These are phyloP conservation scores for Aspergillus pseudotamarii DNA, from an alignment of 2,329 filamentous ascomycete species.

Conservation along the genomic window DNA sequence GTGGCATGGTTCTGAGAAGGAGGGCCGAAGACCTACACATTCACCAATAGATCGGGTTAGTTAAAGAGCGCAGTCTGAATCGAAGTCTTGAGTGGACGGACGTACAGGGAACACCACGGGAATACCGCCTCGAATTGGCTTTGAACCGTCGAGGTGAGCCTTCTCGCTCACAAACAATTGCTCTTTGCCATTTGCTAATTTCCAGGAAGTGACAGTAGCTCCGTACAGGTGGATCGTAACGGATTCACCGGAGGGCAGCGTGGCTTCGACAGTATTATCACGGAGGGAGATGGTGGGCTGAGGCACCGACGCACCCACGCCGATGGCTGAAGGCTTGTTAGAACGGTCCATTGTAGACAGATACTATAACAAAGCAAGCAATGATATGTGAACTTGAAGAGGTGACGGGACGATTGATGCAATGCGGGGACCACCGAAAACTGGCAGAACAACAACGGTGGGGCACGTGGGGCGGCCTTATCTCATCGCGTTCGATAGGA, in stretches of 20 bases:
- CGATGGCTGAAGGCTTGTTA: conserved; percentile 78
- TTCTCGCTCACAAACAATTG: conserved; percentile 84
- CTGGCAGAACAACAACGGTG: neutral
- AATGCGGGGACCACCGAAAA: conserved; percentile 3
- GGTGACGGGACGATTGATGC: neutral
- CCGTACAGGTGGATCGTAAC: conserved; percentile 86
- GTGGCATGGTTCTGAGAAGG: conserved; percentile 77
- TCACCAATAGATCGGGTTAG: neutral
- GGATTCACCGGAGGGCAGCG: conserved; percentile 81
- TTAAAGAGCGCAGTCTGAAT: neutral
- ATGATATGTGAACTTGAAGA: neutral
- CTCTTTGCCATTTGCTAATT: conserved; percentile 74
- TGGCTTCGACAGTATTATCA: conserved; percentile 74
- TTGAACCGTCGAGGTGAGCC: conserved; percentile 80
- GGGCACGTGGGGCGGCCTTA: conserved; percentile 6
- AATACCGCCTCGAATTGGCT: conserved; percentile 88
- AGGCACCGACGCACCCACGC: conserved; percentile 71
- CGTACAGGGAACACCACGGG: conserved; percentile 89
- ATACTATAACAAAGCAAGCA: neutral
- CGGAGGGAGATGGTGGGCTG: conserved; percentile 78
- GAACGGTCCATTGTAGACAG: conserved; percentile 68
- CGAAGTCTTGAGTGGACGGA: conserved; percentile 36
- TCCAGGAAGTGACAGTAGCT: conserved; percentile 93
- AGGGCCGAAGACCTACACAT: conserved; percentile 74
- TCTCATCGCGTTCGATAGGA: neutral